phyloP scores from a whole-genome alignment of 164 flowering plant genomes.

The Vitis amurensis region DNA sequence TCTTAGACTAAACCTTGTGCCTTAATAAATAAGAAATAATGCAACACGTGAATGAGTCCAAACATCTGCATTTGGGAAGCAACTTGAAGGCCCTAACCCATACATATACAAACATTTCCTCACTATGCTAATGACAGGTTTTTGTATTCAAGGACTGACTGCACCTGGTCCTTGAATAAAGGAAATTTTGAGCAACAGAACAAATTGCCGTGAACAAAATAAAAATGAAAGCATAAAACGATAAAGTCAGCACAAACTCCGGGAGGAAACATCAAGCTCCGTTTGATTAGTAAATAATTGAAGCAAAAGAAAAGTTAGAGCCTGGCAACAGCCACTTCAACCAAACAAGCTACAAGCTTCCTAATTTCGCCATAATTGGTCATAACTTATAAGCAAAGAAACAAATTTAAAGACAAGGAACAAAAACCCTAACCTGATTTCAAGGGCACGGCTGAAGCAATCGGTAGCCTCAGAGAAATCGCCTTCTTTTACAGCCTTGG shows the following conservation, averaged over 20 bases:
- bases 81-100: neutral
- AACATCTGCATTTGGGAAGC: no score
- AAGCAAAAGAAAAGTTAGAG: neutral
- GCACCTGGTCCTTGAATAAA: neutral
- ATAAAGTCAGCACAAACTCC: no score
- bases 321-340: neutral
- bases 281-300: neutral
- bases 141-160: neutral
- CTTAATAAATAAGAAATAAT: no score
- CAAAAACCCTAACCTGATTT: slow-evolving; percentile 65
- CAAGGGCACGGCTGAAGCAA: slow-evolving; percentile 89
- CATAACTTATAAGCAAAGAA: neutral
- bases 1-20: no score
- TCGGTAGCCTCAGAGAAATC: slow-evolving; percentile 73
- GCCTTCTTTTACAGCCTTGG: slow-evolving; percentile 44
- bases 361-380: neutral
- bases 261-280: no score
- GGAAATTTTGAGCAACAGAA: neutral
- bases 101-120: neutral
- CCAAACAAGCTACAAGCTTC: neutral
- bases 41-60: no score
- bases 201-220: no score
- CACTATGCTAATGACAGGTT: neutral
- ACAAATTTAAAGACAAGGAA: neutral
- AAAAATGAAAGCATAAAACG: no score